Conservation (phyloP, 2,329 filamentous ascomycete genomes). For the Didymella sp. region DNA sequence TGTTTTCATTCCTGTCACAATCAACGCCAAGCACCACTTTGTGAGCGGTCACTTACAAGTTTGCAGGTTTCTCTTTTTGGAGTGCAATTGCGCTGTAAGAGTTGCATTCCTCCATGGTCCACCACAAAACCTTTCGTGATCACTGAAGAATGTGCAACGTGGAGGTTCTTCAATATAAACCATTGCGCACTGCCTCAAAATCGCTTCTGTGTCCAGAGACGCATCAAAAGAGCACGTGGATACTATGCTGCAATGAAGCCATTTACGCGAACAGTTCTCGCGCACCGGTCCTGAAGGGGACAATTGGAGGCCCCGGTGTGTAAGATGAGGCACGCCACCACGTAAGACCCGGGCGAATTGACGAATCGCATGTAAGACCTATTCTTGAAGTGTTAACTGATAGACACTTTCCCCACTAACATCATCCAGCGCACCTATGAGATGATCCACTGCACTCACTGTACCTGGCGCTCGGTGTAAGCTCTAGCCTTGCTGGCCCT, state of each 20-base stretch:
- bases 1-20: not conserved
- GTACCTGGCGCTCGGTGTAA: conserved; percentile 8
- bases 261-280: conserved; percentile 17
- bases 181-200: not conserved
- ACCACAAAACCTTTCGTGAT: not conserved
- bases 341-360: not conserved
- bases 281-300: conserved; percentile 2
- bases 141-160: not conserved
- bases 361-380: conserved; percentile 1
- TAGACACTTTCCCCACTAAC: not conserved
- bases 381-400: not conserved
- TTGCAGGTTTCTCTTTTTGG: not conserved
- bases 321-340: conserved; percentile 13
- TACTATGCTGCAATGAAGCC: conserved; percentile 15
- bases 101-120: not conserved
- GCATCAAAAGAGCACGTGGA: conserved; percentile 11
- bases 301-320: conserved; percentile 4
- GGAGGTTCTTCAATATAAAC: not conserved
- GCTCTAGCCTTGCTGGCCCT: conserved; percentile 8
- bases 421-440: not conserved
- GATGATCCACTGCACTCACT: not conserved
- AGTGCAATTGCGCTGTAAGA: not conserved
- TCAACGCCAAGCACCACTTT: not conserved
- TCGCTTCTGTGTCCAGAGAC: not conserved
- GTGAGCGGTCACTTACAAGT: not conserved